Evolutionary conservation across 78 protist genomes (phyloP), one percentile per base, ranked within the genome.

Genomic region (Dictyostelium brefeldianum): DNA sequence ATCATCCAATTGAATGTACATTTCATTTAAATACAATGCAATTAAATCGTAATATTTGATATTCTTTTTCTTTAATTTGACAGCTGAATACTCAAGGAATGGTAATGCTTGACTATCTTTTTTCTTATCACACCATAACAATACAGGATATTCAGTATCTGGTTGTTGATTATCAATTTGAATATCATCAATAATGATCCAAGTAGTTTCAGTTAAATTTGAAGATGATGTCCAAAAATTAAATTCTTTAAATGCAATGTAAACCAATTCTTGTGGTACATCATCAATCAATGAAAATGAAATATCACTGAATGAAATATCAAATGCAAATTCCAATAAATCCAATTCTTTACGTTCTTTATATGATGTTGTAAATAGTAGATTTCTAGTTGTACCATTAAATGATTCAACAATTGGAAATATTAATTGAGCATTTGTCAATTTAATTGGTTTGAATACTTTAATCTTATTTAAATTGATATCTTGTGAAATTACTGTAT

Each of bases 151-250:
- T 3, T 91, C 92, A 22, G 95, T 73, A 48, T 91, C 90, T 1
- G 91, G 83, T 25, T 83, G 80, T 73, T 91, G 95, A 57, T 81
- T 91, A 69, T 91, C 95, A 46, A 91, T 79, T 47, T 91, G 95
- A 43, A 91, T 41, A 27, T 91, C 95, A 48, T 54, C 85, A 6
- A 91, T 77, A 8, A 74, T 54, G 17, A 81, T 31, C 84, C 84
- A 79, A 18, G 78, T 71, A 5, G 95, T 91, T n/a, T 91, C 78
- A 0, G 89, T 83, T 3, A 91, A 15, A 15, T 80, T 91, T 18
- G 95, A 91, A 3, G 78, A 46, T 25, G 75, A 47, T 10, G 67
- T 71, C 84, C 85, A 82, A 47, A 74, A 74, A 8, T 53, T 54
- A 15, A 74, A 54, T 46, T 81, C 84, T n/a, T 57, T 83, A 7